Evolutionary conservation across 1,139 yeast genomes (phyloP).

Genomic region (Spathaspora sp.): DNA sequence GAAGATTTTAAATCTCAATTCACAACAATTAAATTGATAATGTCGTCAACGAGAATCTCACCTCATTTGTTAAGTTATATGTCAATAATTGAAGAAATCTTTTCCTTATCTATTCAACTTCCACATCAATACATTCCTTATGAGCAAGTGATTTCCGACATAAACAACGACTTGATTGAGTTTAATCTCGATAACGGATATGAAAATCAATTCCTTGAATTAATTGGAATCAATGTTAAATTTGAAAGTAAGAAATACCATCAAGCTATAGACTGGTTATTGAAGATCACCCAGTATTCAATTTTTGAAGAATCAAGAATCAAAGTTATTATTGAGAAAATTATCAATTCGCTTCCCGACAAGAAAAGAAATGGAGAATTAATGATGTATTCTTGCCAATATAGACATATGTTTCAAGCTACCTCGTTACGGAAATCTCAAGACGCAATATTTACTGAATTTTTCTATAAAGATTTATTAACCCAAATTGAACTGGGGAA

Average conservation of each 20-base stretch:
- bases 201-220: conserved; percentile 63
- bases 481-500: conserved; percentile 53
- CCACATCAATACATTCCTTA: conserved; percentile 62
- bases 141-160: conserved; percentile 70
- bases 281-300: conserved; percentile 60
- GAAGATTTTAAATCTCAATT: conserved; percentile 83
- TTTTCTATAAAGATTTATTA: conserved; percentile 50
- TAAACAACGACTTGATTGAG: conserved; percentile 73
- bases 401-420: conserved; percentile 52
- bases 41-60: conserved; percentile 65
- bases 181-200: conserved; percentile 57
- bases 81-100: conserved; percentile 61
- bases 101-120: conserved; percentile 68
- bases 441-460: conserved; percentile 66
- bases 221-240: conserved; percentile 59
- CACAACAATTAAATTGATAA: conserved; percentile 63
- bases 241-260: conserved; percentile 63
- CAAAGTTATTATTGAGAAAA: conserved; percentile 68
- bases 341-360: conserved; percentile 74
- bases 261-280: conserved; percentile 75
- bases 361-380: conserved; percentile 75
- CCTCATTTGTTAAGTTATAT: conserved; percentile 62
- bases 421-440: conserved; percentile 67
- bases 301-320: conserved; percentile 75
- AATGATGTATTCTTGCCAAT: conserved; percentile 65